A percentile compares a stretch with the other conserved stretches of the same genome.
phyloP scores from a whole-genome alignment of 208 protist species.

The Acanthamoeba culbertsoni region DNA sequence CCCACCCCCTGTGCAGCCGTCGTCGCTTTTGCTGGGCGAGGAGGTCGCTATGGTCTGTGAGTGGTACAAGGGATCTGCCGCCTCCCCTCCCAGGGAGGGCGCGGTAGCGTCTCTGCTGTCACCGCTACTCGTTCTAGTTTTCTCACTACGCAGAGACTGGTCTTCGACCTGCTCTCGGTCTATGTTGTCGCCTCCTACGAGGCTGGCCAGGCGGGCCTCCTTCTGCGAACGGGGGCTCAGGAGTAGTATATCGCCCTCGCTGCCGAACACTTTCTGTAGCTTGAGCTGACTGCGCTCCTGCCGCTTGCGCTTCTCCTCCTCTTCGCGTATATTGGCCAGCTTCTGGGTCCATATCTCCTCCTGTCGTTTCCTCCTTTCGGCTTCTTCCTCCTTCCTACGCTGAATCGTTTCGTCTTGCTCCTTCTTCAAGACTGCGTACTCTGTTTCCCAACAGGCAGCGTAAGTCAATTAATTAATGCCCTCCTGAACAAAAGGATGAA shows the following conservation, averaged over 20 bases:
- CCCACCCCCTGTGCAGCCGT: background rate
- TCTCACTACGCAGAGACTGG: too few species aligned
- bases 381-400: background rate
- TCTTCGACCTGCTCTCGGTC: too few species aligned
- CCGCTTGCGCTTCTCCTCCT: background rate
- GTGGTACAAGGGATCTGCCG: background rate
- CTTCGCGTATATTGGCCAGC: background rate
- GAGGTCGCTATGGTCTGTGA: background rate
- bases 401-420: background rate
- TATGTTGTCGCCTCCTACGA: background rate
- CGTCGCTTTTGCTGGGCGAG: background rate
- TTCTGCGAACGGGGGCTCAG: background rate
- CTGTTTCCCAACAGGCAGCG: too few species aligned
- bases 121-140: background rate
- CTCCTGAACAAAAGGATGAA: too few species aligned
- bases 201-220: background rate
- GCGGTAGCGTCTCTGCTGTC: background rate
- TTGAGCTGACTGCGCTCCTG: background rate
- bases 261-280: conserved; percentile 16
- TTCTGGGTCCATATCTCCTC: background rate
- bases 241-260: background rate
- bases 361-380: background rate
- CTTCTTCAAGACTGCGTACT: background rate
- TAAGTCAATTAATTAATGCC: too few species aligned
- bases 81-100: background rate